phyloP scores from a whole-genome alignment of 345 rosid species.

The Lepidium aucheri region DNA sequence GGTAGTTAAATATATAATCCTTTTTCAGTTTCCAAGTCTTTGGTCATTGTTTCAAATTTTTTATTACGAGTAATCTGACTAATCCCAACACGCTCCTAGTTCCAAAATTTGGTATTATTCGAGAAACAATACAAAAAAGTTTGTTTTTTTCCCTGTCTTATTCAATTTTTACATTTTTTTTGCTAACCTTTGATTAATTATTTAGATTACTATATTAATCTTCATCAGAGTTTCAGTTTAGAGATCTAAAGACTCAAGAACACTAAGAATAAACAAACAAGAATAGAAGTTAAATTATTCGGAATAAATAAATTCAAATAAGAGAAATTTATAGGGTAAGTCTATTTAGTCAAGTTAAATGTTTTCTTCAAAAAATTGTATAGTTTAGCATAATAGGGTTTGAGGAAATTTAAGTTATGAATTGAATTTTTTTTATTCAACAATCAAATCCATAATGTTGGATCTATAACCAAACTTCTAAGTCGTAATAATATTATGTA shows the following conservation, averaged over 20 bases:
- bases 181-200: not conserved
- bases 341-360: too few species aligned
- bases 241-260: not conserved
- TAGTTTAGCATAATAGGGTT: too few species aligned
- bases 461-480: too few species aligned
- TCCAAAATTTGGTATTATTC: constrained; percentile 26
- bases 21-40: constrained; percentile 27
- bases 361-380: too few species aligned
- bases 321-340: not conserved
- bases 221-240: not conserved
- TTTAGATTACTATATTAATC: not conserved
- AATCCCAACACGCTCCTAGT: constrained; percentile 27
- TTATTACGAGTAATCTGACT: constrained; percentile 9
- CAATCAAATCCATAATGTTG: too few species aligned
- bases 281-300: not conserved
- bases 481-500: too few species aligned
- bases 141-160: not conserved
- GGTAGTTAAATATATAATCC: not conserved
- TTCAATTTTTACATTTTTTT: not conserved
- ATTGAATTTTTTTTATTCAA: too few species aligned
- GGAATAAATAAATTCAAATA: not conserved
- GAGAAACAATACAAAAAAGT: not conserved
- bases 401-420: too few species aligned
- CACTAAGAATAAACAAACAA: not conserved
- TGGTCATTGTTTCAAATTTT: constrained; percentile 18